Base-by-base conservation (phyloP, 2,329 filamentous ascomycete species). In the Botrytis hyacinthi region DNA sequence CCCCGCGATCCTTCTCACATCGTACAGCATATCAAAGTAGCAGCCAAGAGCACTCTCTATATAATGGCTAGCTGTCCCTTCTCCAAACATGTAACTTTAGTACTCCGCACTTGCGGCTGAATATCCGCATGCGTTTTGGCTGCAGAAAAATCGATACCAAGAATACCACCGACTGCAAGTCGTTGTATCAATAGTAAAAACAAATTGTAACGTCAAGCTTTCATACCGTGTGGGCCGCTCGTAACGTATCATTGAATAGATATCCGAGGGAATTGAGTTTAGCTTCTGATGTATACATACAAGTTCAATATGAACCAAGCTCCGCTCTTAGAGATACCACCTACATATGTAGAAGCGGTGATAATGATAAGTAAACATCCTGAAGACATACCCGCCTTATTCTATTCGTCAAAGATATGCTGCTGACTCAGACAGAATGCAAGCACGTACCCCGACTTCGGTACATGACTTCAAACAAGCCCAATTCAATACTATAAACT, bases 101-200 rank as follows among this genome's bases (percentile, higher is more conserved):
- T 22, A 35, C 5, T 22, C 29, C 29, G 57, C 57, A 60, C 32
- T 22, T 35, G 57, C 57, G 57, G 57, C 57, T 60, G 57, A 35
- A 35, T 22, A 35, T 35, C 7, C 57, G 8, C 18, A 12, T 35
- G 57, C 18, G 35, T 12, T 35, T 35, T 60, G 57, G 57, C 57
- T 60, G 57, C 57, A 60, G 57, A 3, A 60, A 54, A 60, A 60
- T 60, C 57, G 18, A 60, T 60, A 60, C 57, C 57, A 60, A 60
- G 57, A 22, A 22, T 35, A 20, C 12, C 18, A 35, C 4, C 32
- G 8, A 12, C 51, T 57, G 51, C n/a, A 29, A 57, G 51, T 18
- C 51, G n/a, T 18, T 57, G 14, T 29, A 54, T n/a, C 48, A n/a
- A 26, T 26, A 46, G 46, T 22, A 48, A 9, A 48, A 10, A 26